phyloP scores from a whole-genome alignment of 352 stramenopile genomes.

The Pythium periplocum region DNA sequence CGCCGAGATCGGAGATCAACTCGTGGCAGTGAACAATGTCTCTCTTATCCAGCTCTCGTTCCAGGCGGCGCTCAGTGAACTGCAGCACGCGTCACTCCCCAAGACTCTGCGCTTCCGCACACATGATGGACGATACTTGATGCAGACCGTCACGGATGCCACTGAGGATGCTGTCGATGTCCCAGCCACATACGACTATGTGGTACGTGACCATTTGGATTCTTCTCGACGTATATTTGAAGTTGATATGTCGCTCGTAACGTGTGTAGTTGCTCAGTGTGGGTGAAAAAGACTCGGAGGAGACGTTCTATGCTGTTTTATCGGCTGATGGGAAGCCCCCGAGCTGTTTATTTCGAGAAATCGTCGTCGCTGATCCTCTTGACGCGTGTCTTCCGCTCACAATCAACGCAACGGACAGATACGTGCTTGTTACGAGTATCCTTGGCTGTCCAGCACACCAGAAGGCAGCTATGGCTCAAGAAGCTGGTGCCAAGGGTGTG shows the following conservation, averaged over 20 bases:
- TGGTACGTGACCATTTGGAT: slow-evolving; percentile 21
- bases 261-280: slow-evolving; percentile 34
- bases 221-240: too few species aligned
- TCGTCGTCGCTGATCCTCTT: slow-evolving; percentile 45
- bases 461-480: slow-evolving; percentile 49
- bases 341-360: slow-evolving; percentile 44
- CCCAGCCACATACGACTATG: slow-evolving; percentile 31
- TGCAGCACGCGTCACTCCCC: slow-evolving; percentile 33
- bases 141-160: background rate
- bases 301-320: slow-evolving; percentile 47
- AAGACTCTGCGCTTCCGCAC: slow-evolving; percentile 59
- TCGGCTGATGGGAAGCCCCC: slow-evolving; percentile 49
- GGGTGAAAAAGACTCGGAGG: slow-evolving; percentile 32
- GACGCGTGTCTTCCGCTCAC: slow-evolving; percentile 47
- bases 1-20: slow-evolving; percentile 61
- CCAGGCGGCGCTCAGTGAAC: slow-evolving; percentile 27
- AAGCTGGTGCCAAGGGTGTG: slow-evolving; percentile 53
- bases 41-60: slow-evolving; percentile 31
- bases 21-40: slow-evolving; percentile 53
- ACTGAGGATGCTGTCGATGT: background rate
- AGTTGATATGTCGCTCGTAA: too few species aligned
- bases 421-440: slow-evolving; percentile 50
- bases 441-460: slow-evolving; percentile 56
- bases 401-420: slow-evolving; percentile 40
- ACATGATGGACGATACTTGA: slow-evolving; percentile 38